Conservation (phyloP, 2,329 filamentous ascomycete genomes). For the Penicillium sp. region DNA sequence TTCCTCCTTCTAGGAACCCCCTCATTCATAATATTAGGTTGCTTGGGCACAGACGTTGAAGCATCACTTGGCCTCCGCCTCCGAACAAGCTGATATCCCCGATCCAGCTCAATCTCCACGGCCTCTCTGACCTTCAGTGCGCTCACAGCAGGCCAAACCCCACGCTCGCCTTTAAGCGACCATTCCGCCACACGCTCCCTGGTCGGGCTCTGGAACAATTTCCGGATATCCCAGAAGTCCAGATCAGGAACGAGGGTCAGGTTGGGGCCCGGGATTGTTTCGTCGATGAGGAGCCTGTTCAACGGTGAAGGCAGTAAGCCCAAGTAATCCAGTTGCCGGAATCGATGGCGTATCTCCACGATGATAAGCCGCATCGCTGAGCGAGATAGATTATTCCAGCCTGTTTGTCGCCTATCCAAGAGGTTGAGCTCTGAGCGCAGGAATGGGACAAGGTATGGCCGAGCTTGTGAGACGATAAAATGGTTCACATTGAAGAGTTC, state of each 20-base stretch:
- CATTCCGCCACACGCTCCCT: constrained; percentile 76
- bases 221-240: constrained; percentile 69
- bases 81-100: constrained; percentile 78
- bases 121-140: constrained; percentile 80
- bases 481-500: constrained; percentile 93
- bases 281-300: constrained; percentile 77
- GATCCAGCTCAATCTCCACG: constrained; percentile 84
- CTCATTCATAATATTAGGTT: constrained; percentile 30
- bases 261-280: constrained; percentile 74
- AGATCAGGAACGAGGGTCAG: constrained; percentile 83
- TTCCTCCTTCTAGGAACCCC: constrained; percentile 28
- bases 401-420: constrained; percentile 61
- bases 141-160: constrained; percentile 86
- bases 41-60: constrained; percentile 13
- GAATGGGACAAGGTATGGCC: constrained; percentile 87
- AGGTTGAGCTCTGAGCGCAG: constrained; percentile 79
- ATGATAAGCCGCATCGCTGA: constrained; percentile 66
- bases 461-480: constrained; percentile 89
- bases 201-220: constrained; percentile 81
- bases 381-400: constrained; percentile 61
- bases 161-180: constrained; percentile 80
- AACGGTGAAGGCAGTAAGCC: constrained; percentile 70
- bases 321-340: constrained; percentile 78
- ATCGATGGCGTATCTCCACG: constrained; percentile 76
- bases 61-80: constrained; percentile 39